These are phyloP conservation scores for Apiospora marii DNA, from an alignment of 2,329 filamentous ascomycete species.

Conservation along the genomic window DNA sequence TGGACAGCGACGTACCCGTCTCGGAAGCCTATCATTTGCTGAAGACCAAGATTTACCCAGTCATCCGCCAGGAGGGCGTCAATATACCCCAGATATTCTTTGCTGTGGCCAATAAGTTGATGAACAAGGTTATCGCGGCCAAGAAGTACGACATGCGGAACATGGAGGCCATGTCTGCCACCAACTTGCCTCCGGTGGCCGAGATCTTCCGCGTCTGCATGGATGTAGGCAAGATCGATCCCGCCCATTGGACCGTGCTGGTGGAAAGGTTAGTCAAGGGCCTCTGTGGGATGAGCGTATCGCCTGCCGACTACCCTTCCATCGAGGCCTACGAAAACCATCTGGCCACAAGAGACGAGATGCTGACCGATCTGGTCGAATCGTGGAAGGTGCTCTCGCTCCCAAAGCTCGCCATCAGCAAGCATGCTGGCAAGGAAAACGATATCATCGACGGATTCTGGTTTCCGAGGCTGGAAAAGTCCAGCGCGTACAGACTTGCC, in stretches of 20 bases:
- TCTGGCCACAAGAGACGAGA: conserved; percentile 40
- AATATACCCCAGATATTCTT: conserved; percentile 43
- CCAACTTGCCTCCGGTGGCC: conserved; percentile 46
- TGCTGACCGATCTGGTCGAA: conserved; percentile 49
- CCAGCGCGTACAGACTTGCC: conserved; percentile 31
- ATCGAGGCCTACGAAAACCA: conserved; percentile 39
- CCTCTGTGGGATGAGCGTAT: conserved; percentile 40
- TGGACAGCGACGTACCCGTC: conserved; percentile 39
- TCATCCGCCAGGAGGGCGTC: conserved; percentile 34
- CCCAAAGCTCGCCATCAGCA: conserved; percentile 34
- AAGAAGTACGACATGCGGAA: conserved; percentile 44
- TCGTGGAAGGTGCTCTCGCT: conserved; percentile 50
- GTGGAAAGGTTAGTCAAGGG: conserved; percentile 44
- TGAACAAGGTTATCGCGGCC: conserved; percentile 41
- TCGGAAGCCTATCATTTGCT: conserved; percentile 37
- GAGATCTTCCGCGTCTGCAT: conserved; percentile 47
- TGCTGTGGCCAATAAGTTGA: conserved; percentile 38
- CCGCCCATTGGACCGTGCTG: conserved; percentile 44
- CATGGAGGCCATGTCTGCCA: conserved; percentile 37
- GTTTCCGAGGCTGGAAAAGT: conserved; percentile 40
- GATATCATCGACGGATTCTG: conserved; percentile 39
- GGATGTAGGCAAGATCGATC: conserved; percentile 45
- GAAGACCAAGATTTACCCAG: conserved; percentile 41
- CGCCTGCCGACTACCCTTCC: conserved; percentile 36
- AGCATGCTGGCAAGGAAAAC: conserved; percentile 25